Evolutionary conservation across 2,329 filamentous ascomycete genomes (phyloP), one percentile per base, ranked within the genome.

Genomic region (Penicillium sp.): DNA sequence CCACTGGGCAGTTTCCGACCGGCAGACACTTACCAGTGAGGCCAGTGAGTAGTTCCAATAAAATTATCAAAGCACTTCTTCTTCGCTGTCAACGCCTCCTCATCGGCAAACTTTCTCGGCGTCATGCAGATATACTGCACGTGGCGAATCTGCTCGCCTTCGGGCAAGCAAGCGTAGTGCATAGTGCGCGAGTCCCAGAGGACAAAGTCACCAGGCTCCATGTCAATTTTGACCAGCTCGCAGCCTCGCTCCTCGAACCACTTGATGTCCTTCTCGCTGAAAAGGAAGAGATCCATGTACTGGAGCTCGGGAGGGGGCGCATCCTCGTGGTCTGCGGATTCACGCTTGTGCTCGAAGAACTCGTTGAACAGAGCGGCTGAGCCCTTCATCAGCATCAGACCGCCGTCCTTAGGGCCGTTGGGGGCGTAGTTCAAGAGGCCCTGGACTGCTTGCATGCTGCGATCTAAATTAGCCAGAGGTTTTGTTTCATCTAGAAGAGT

Each of bases 61-160:
- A 22, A 52, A 0, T 52, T 52, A 5, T 52, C 49, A 15, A 52
- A 52, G 15, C 49, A 52, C 17, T 39, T n/a, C 35, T 39, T 39
- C 49, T 52, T 52, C n/a, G 49, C 49, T 35, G 39, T 3, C 35
- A 52, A n/a, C n/a, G 49, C 49, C 11, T 52, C 49, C 14, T 52
- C 49, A 41, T 39, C 37, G 12, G 49, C 49, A n/a, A 52, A 52
- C 37, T 52, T 52, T 2, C 49, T 14, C 14, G 49, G 49, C n/a
- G 49, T 52, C 49, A 52, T 52, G 35, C 49, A 52, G 49, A 52
- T 31, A 25, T 52, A 52, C 22, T 52, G 49, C 11, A 52, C 49
- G 11, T 52, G 49, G 12, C 49, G 49, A 10, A 52, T 52, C 35
- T 52, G 49, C 7, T 52, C 49, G 28, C 49, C 49, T 35, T 52